phyloP scores from a whole-genome alignment of 768 basidiomycete genomes.

The Gymnopilus junonius region DNA sequence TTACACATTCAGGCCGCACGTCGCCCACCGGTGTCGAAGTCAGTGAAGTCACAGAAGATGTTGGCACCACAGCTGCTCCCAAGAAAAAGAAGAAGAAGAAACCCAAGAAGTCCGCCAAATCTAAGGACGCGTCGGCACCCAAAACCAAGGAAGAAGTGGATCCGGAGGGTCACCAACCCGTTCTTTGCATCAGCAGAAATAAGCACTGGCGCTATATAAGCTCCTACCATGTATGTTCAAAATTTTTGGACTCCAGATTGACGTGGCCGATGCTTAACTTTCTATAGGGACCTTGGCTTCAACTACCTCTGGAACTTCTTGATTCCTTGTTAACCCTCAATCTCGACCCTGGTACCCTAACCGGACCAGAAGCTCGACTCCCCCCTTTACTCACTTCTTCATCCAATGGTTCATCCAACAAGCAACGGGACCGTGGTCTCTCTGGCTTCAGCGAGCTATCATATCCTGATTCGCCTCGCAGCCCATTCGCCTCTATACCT shows the following conservation, averaged over 20 bases:
- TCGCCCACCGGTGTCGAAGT: conserved; percentile 32
- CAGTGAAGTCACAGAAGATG: conserved; percentile 24
- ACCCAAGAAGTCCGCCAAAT: conserved; percentile 56
- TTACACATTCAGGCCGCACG: conserved; percentile 35
- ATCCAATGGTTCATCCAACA: conserved; percentile 30
- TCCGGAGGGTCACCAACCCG: conserved; percentile 57
- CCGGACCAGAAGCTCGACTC: conserved; percentile 48
- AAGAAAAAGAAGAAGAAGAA: conserved; percentile 79
- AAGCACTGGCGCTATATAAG: conserved; percentile 96
- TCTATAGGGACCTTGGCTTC: conserved; percentile 86
- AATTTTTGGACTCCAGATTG: conserved; percentile 11
- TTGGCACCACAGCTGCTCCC: conserved; percentile 30
- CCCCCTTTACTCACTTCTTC: conserved; percentile 37
- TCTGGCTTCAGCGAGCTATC: conserved; percentile 45
- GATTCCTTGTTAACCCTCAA: conserved; percentile 83
- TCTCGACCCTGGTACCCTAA: conserved; percentile 69
- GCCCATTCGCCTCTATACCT: conserved; percentile 31
- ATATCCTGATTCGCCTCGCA: conserved; percentile 50
- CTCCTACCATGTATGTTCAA: conserved; percentile 78
- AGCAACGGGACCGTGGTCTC: conserved; percentile 51
- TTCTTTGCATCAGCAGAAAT: conserved; percentile 88
- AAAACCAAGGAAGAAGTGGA: conserved; percentile 36
- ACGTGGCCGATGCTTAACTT: conserved; percentile 19
- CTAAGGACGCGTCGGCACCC: conserved; percentile 41
- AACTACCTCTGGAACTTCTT: conserved; percentile 83